Base-by-base conservation (phyloP, 1,139 yeast genomes). In the Yueomyces sp. region DNA sequence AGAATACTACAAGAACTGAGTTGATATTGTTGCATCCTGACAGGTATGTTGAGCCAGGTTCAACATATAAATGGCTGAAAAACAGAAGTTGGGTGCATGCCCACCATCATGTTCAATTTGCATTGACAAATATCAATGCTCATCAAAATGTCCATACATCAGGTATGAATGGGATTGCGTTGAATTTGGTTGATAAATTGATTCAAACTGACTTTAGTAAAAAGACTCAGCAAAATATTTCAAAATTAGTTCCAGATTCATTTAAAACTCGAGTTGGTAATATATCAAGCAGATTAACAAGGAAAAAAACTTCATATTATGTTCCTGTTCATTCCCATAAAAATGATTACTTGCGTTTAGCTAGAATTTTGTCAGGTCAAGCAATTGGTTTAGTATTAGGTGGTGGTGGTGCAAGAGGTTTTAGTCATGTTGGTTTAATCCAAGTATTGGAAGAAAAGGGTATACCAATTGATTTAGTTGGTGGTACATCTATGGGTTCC, bases 321-420 rank as follows among this genome's bases (percentile, higher is more conserved):
- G 65, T 72, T 8, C 66, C 79, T 6, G 66, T 70, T 39, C 73
- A 73, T 51, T 65, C 75, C 11, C 87, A 84, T 57, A 91, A 91
- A 61, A 82, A 81, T 57, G 98, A 91, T 59, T 91, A 91, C 57
- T 69, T 85, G 60, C 71, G 98, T 44, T 65, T 91, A 34, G 98
- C 98, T 0, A 72, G 98, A 52, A 75, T 91, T 11, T 64, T 91
- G 28, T 84, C 96, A 0, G 95, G 95, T 12, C 87, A 87, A 59
- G 95, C 96, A 0, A 86, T 91, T 36, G 98, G 97, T 0, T 67
- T 91, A 25, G 96, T 91, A 2, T 69, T 91, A 6, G 98, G 98
- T 3, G 98, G 98, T 11, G 98, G 98, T 39, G 98, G 98, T 31
- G 95, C 98, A 0, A 72, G 98, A 53, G 98, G 98, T 1, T 73